Conservation (phyloP, 2,329 filamentous ascomycete genomes). For the Aspergillus fischeri region DNA sequence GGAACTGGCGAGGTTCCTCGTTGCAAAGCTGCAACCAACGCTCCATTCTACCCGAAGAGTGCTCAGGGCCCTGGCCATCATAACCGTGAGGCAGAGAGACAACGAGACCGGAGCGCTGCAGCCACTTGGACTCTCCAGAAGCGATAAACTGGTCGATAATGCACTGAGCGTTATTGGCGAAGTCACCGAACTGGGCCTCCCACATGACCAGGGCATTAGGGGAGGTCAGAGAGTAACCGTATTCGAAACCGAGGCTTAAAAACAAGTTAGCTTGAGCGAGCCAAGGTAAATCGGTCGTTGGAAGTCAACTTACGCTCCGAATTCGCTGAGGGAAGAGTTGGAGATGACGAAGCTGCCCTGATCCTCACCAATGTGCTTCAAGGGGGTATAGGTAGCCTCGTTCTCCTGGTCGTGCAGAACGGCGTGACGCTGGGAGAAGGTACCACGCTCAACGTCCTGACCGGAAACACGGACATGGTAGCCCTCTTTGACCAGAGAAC, state of each 20-base stretch:
- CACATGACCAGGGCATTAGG: conserved; percentile 98
- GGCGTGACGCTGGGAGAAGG: conserved; percentile 95
- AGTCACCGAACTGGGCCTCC: conserved; percentile 99
- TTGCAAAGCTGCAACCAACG: conserved; percentile 96
- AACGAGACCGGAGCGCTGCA: conserved; percentile 93
- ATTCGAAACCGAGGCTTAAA: conserved; percentile 87
- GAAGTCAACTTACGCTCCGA: conserved; percentile 52
- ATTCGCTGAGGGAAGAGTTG: conserved; percentile 83
- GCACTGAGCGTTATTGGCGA: conserved; percentile 98
- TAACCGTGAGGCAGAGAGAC: conserved; percentile 97
- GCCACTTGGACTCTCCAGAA: conserved; percentile 97
- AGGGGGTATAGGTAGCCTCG: conserved; percentile 86
- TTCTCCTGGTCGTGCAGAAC: conserved; percentile 97
- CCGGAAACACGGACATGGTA: conserved; percentile 97
- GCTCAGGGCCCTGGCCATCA: conserved; percentile 95
- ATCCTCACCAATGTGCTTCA: conserved; percentile 83
- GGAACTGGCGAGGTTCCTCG: conserved; percentile 93
- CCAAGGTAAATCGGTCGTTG: neutral
- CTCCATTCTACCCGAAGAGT: conserved; percentile 96
- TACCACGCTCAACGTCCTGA: conserved; percentile 98
- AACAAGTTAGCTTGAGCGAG: conserved; percentile 45
- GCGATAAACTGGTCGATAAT: conserved; percentile 99
- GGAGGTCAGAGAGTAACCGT: conserved; percentile 95
- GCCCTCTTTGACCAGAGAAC: conserved; percentile 83
- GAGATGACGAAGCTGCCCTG: conserved; percentile 95